phyloP scores from a whole-genome alignment of 768 basidiomycete species.

The Hemileccinum impolitum region DNA sequence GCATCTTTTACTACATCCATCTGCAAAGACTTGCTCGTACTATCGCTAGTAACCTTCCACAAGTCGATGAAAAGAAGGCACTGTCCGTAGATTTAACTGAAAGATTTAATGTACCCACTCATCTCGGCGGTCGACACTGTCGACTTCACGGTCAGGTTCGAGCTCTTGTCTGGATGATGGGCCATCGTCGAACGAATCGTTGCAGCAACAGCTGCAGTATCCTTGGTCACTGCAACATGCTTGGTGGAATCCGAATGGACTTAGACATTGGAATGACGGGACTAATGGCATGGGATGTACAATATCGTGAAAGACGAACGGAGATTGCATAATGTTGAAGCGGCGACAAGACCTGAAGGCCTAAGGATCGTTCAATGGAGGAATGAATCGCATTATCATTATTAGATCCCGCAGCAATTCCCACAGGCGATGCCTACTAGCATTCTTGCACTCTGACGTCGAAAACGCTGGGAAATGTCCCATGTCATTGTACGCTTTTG shows the following conservation, averaged over 20 bases:
- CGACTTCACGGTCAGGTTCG: not conserved
- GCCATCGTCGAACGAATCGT: constrained; percentile 17
- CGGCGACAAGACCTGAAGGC: constrained; percentile 7
- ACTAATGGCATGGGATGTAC: not conserved
- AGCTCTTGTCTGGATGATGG: not conserved
- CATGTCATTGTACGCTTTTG: too few species aligned
- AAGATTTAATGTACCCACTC: not conserved
- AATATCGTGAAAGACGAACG: constrained; percentile 7
- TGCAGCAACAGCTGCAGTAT: constrained; percentile 18
- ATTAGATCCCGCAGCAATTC: too few species aligned
- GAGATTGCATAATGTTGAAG: constrained; percentile 11
- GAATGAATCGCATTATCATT: too few species aligned
- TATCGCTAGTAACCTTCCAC: too few species aligned
- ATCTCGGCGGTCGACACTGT: not conserved
- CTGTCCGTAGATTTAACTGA: too few species aligned
- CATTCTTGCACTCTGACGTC: too few species aligned
- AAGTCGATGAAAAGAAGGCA: too few species aligned
- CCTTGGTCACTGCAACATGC: constrained; percentile 14
- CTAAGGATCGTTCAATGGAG: too few species aligned
- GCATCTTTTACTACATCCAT: too few species aligned
- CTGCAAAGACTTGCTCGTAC: too few species aligned
- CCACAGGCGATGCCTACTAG: too few species aligned
- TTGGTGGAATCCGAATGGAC: constrained; percentile 5
- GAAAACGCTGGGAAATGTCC: too few species aligned
- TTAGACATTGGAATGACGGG: not conserved